These are phyloP conservation scores for Beauveria sp. DNA, from an alignment of 2,329 filamentous ascomycete genomes.

Conservation along the genomic window DNA sequence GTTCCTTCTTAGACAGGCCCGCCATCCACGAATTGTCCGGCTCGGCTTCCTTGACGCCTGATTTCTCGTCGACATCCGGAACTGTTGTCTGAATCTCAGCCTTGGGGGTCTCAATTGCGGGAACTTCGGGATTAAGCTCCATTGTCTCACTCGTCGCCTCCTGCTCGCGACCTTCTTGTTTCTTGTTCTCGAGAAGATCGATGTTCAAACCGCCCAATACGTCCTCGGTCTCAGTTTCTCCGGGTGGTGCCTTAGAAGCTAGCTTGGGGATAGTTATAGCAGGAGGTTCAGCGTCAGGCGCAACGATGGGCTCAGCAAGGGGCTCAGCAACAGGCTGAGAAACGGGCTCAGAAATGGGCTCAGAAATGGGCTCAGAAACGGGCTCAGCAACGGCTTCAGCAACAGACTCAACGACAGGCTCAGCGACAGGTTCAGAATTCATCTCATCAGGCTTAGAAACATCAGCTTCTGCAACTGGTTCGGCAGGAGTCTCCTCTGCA, in stretches of 20 bases:
- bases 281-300: neutral
- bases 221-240: neutral
- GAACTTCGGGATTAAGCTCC: neutral
- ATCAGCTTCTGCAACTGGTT: neutral
- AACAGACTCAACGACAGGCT: neutral
- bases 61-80: neutral
- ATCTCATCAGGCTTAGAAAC: neutral
- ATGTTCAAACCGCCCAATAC: neutral
- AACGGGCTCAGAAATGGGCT: too few relatives aligned
- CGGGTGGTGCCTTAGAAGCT: neutral
- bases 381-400: neutral
- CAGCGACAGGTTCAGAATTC: neutral
- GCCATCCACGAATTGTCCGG: neutral
- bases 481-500: neutral
- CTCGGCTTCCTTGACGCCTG: neutral
- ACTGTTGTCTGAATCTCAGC: neutral
- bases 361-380: neutral
- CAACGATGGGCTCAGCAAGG: neutral
- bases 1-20: constrained; percentile 19
- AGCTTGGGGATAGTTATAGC: neutral
- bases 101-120: neutral
- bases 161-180: constrained; percentile 23
- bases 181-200: constrained; percentile 19
- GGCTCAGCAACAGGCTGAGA: neutral
- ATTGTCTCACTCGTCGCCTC: constrained; percentile 13